Conservation (phyloP, 2,329 filamentous ascomycete species). For the Diaporthe ampelina region DNA sequence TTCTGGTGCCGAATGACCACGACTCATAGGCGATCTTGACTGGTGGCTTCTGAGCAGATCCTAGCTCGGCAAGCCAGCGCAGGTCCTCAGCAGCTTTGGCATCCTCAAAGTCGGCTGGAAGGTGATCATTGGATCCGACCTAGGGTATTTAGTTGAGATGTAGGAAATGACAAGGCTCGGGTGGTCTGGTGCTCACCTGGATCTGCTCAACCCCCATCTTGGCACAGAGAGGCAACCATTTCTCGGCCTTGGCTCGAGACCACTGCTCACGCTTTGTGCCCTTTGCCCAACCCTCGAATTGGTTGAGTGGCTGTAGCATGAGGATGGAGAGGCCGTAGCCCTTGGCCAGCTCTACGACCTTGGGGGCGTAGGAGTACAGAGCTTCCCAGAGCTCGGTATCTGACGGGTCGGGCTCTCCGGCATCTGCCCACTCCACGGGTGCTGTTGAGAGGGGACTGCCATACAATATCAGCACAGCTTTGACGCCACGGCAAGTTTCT, state of each 20-base stretch:
- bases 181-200: background rate
- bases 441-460: background rate
- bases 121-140: conserved; percentile 9
- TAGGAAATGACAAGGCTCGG: background rate
- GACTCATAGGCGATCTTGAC: conserved; percentile 16
- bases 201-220: conserved; percentile 1
- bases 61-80: background rate
- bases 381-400: conserved; percentile 1
- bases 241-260: conserved; percentile 10
- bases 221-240: conserved; percentile 6
- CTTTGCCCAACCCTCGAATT: conserved; percentile 8
- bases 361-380: background rate
- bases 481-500: background rate
- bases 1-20: background rate
- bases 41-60: background rate
- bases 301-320: background rate
- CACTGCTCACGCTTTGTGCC: conserved; percentile 1
- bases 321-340: background rate
- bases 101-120: background rate
- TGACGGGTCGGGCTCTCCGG: background rate
- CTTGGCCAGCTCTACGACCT: background rate
- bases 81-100: background rate
- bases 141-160: background rate
- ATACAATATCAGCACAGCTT: background rate
- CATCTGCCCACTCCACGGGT: conserved; percentile 2